Evolutionary conservation across 2,329 filamentous ascomycete species (phyloP), one percentile per base, ranked within the genome.

Genomic region (Trichoderma pleuroti): DNA sequence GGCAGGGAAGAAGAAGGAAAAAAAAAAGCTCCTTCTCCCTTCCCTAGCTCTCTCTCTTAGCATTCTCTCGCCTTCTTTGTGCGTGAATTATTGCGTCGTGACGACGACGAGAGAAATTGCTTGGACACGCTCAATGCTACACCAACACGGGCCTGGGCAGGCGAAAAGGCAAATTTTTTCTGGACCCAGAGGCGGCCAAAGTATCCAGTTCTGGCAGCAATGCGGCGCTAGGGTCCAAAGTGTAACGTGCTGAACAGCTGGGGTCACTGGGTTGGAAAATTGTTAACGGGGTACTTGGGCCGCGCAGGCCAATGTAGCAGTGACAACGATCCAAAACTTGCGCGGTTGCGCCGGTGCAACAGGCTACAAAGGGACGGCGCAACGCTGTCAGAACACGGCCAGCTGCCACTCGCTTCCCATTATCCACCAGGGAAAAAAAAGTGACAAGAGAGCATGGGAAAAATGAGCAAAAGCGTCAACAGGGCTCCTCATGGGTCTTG

Each of bases 231-330:
- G 56, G 56, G 66, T 28, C 39, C 36, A 49, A 34, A 61, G 66
- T 66, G 63, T 57, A 66, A 66, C 63, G 49, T 42, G 60, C 49
- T 70, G 60, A 63, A 24, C 49, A 56, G 46, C 61, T 59, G 34
- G 72, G 65, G 73, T 76, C 54, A 67, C 73, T 63, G 39, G 59
- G 52, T 63, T 52, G 66, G 65, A 61, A 76, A 81, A 81, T 81
- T 82, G 80, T 82, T 82, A 82, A 75, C 72, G 80, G 57, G 77
- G 75, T 81, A 82, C 81, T 74, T 81, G 67, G 52, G 59, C 26
- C 36, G 73, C 73, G 73, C 75, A 75, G 73, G 75, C 74, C 69
- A n/a, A 76, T 74, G 79, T 76, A 77, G 70, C 72, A 56, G 54
- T 73, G 77, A 68, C 76, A 76, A 36, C 72, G 76, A 76, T 74